These are phyloP conservation scores for Yamadazyma scolyti DNA, from an alignment of 805 yeast genomes.

Conservation along the genomic window DNA sequence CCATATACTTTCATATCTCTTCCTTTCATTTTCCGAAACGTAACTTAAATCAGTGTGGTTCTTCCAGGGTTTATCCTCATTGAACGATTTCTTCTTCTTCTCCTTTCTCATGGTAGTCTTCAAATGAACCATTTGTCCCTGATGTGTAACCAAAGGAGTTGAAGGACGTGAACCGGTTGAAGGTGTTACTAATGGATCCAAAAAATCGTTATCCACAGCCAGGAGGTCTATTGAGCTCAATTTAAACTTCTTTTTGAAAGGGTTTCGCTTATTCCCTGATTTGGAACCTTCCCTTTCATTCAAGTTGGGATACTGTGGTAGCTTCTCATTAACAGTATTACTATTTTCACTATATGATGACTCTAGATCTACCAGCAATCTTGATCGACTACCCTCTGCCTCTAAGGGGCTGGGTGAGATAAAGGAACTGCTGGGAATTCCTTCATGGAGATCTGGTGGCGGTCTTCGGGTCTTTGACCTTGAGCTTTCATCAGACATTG, in stretches of 20 bases:
- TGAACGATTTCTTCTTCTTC: constrained; percentile 47
- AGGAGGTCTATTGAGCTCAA: constrained; percentile 10
- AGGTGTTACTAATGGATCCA: constrained; percentile 7
- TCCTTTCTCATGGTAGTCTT: constrained; percentile 51
- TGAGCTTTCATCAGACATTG: constrained; percentile 9
- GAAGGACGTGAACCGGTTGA: constrained; percentile 12
- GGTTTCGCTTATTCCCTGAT: constrained; percentile 11
- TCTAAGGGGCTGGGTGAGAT: no score
- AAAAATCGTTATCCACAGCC: constrained; percentile 11
- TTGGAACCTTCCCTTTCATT: constrained; percentile 22
- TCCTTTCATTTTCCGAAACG: constrained; percentile 63
- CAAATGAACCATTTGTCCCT: constrained; percentile 34
- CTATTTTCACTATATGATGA: constrained; percentile 7
- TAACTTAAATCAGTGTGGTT: constrained; percentile 59
- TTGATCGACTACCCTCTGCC: no score
- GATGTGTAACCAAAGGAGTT: constrained; percentile 12
- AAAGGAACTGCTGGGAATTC: not conserved
- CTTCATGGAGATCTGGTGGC: constrained; percentile 18
- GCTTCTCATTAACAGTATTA: constrained; percentile 7
- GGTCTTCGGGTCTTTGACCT: constrained; percentile 17
- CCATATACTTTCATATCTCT: constrained; percentile 93
- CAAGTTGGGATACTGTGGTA: constrained; percentile 35
- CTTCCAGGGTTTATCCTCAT: constrained; percentile 94
- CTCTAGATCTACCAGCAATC: constrained; percentile 11
- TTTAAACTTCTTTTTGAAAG: constrained; percentile 20